A percentile compares a stretch with the other conserved stretches of the same genome.
phyloP scores from a whole-genome alignment of 2,329 filamentous ascomycete species.

The Sarocladium brachiariae region DNA sequence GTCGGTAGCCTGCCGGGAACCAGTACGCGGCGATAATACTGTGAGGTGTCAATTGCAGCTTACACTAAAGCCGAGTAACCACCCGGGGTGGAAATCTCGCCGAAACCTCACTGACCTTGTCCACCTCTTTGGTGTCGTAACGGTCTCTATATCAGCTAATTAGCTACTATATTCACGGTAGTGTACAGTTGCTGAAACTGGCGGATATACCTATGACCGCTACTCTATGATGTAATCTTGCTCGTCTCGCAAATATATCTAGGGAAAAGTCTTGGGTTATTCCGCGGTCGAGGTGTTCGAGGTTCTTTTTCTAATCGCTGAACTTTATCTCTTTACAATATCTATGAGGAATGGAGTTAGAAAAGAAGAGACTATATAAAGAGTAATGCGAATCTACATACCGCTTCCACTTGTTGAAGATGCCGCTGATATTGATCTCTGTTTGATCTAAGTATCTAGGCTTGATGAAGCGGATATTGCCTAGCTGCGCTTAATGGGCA shows the following conservation, averaged over 20 bases:
- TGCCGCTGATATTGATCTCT: conserved; percentile 17
- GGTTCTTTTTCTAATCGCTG: conserved; percentile 15
- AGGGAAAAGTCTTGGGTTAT: conserved; percentile 21
- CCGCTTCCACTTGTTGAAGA: conserved; percentile 18
- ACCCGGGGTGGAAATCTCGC: background rate
- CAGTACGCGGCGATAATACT: conserved; percentile 18
- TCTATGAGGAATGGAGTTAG: conserved; percentile 10
- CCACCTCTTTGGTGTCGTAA: conserved; percentile 20
- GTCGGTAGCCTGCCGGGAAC: no score
- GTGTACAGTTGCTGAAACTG: conserved; percentile 22
- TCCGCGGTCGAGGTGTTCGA: conserved; percentile 14
- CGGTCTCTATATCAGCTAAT: conserved; percentile 17
- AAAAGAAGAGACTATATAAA: background rate
- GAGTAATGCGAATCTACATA: conserved; percentile 9
- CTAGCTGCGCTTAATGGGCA: conserved; percentile 14
- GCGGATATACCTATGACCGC: conserved; percentile 18
- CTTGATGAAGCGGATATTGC: conserved; percentile 16
- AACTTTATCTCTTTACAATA: conserved; percentile 17
- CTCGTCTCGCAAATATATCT: conserved; percentile 16
- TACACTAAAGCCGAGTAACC: background rate
- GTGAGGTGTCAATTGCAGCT: conserved; percentile 9
- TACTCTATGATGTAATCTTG: conserved; percentile 19
- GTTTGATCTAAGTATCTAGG: conserved; percentile 16
- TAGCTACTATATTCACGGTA: conserved; percentile 16
- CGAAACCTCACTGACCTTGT: conserved; percentile 16